phyloP scores from a whole-genome alignment of 2,329 filamentous ascomycete species.

The Sclerotinia glacialis region DNA sequence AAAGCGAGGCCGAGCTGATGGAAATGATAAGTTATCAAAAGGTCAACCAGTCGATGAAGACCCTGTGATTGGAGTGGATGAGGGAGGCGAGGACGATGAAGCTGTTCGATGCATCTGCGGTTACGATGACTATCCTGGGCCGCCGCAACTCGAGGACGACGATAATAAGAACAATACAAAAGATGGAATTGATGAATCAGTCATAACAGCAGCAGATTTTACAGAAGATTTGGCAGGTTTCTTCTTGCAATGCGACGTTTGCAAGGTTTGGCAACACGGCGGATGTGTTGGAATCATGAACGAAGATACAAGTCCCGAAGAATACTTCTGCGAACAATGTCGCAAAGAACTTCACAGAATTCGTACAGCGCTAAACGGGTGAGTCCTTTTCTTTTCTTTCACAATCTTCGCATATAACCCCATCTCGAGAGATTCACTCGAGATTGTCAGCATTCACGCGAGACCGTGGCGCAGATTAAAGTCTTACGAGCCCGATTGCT shows the following conservation, averaged over 20 bases:
- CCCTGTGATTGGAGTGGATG: constrained; percentile 59
- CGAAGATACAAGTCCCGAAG: constrained; percentile 86
- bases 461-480: constrained; percentile 38
- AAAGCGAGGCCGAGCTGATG: constrained; percentile 63
- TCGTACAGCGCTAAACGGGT: constrained; percentile 80
- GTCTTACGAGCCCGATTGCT: constrained; percentile 39
- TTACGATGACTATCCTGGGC: constrained; percentile 90
- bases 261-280: constrained; percentile 98
- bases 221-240: constrained; percentile 83
- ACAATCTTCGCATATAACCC: constrained; percentile 17
- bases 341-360: constrained; percentile 88
- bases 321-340: constrained; percentile 97
- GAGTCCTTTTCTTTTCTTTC: constrained; percentile 43
- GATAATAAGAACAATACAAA: constrained; percentile 52
- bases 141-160: constrained; percentile 57
- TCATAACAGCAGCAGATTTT: constrained; percentile 53
- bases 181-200: constrained; percentile 55
- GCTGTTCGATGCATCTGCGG: constrained; percentile 94
- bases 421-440: constrained; percentile 27
- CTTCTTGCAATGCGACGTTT: constrained; percentile 96
- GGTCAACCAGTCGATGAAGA: constrained; percentile 49
- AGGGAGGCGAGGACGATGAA: constrained; percentile 80
- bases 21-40: constrained; percentile 39
- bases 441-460: constrained; percentile 34
- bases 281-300: constrained; percentile 97